These are phyloP conservation scores for Solanum bulbocastanum DNA, from an alignment of 257 asterid genomes.

Conservation along the genomic window DNA sequence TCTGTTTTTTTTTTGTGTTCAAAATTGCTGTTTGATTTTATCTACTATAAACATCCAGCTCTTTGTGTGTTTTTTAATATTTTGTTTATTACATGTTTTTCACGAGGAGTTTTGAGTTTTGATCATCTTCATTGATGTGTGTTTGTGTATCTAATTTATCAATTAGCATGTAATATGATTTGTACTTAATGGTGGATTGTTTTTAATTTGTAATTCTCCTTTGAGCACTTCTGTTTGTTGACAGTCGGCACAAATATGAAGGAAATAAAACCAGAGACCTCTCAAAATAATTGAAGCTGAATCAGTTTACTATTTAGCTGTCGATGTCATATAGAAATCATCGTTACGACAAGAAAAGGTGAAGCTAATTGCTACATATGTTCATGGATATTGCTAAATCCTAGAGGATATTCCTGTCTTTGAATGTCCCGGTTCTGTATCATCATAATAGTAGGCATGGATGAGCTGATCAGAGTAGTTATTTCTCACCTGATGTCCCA, in stretches of 20 bases:
- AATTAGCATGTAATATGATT: background rate
- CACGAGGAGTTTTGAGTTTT: background rate
- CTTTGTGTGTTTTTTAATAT: background rate
- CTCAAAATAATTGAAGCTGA: background rate
- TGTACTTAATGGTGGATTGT: background rate
- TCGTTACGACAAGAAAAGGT: background rate
- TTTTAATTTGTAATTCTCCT: background rate
- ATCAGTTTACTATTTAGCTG: background rate
- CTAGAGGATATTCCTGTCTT: background rate
- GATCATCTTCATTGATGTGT: background rate
- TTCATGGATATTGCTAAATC: background rate
- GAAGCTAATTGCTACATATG: background rate
- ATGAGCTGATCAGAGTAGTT: background rate
- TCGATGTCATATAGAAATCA: background rate
- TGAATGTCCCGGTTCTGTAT: background rate
- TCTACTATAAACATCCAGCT: background rate
- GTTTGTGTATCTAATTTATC: background rate
- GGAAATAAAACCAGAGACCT: background rate
- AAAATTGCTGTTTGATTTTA: background rate
- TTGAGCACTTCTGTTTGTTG: background rate
- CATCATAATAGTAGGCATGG: background rate
- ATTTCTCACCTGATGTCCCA: background rate
- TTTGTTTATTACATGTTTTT: background rate
- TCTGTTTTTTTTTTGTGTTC: background rate
- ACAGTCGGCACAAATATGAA: background rate